These are phyloP conservation scores for Anthracocystis panici-leucophaei DNA, from an alignment of 1,284 basidiomycete species.

Conservation along the genomic window DNA sequence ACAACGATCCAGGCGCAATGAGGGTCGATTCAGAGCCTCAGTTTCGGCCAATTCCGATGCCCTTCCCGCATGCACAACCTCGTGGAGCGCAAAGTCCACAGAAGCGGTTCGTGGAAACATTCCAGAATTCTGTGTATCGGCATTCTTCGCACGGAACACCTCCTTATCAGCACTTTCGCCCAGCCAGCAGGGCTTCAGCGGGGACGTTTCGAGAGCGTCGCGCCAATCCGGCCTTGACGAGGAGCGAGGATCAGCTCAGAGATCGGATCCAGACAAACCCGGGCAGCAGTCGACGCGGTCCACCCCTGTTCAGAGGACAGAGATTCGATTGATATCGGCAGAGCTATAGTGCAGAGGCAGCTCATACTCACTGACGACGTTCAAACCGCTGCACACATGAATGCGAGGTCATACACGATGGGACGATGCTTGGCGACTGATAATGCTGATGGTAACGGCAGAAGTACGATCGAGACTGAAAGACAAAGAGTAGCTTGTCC, in stretches of 20 bases:
- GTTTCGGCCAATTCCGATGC: neutral
- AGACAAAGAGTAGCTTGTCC: neutral
- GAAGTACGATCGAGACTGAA: neutral
- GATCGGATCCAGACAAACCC: neutral
- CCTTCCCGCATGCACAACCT: neutral
- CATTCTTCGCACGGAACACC: constrained; percentile 4
- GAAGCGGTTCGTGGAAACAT: neutral
- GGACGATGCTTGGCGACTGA: constrained; percentile 20
- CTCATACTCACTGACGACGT: neutral
- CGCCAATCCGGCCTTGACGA: constrained; percentile 1
- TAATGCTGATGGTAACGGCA: neutral
- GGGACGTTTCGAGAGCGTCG: neutral
- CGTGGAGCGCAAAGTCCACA: neutral
- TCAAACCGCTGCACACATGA: neutral
- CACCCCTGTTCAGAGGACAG: neutral
- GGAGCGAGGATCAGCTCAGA: constrained; percentile 6
- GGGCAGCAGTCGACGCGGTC: neutral
- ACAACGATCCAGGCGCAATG: neutral
- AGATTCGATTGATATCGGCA: neutral
- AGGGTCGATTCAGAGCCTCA: neutral
- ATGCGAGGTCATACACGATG: constrained; percentile 3
- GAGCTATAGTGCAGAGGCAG: neutral
- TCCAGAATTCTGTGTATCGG: constrained; percentile 5
- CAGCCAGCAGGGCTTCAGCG: neutral
- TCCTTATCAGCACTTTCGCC: constrained; percentile 1